These are phyloP conservation scores for Syncephalis fuscata DNA, from an alignment of 371 early-diverging fungal species.

Conservation along the genomic window DNA sequence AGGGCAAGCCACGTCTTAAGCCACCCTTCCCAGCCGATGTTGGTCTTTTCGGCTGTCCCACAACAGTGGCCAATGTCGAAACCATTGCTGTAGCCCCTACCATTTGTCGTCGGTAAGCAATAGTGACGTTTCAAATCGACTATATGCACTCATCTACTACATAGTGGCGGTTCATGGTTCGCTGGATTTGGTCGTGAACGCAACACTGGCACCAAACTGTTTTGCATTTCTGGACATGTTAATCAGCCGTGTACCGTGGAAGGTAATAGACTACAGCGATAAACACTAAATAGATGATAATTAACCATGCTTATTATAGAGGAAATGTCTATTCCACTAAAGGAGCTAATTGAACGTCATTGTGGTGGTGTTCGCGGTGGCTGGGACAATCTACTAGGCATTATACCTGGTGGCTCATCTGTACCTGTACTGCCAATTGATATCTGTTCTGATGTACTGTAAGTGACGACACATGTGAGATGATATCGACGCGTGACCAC, in stretches of 20 bases:
- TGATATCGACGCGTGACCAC: too few relatives aligned
- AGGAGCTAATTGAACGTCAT: constrained; percentile 90
- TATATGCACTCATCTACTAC: too few relatives aligned
- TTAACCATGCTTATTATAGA: constrained; percentile 23
- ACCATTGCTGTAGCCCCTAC: constrained; percentile 96
- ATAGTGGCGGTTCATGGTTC: constrained; percentile 83
- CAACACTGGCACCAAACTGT: constrained; percentile 92
- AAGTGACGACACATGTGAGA: constrained; percentile 8
- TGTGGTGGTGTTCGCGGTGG: constrained; percentile 95
- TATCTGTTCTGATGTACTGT: constrained; percentile 76
- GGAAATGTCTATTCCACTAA: constrained; percentile 92
- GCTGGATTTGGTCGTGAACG: constrained; percentile 84
- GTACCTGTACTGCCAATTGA: constrained; percentile 81
- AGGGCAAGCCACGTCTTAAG: constrained; percentile 95
- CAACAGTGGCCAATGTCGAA: constrained; percentile 96
- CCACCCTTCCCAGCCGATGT: constrained; percentile 98
- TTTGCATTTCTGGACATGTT: constrained; percentile 94
- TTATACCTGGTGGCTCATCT: constrained; percentile 95
- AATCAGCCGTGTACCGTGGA: constrained; percentile 95
- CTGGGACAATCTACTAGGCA: constrained; percentile 96
- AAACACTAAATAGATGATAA: not conserved
- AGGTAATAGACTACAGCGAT: constrained; percentile 3
- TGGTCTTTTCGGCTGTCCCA: constrained; percentile 95
- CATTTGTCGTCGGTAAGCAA: constrained; percentile 45
- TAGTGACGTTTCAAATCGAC: not conserved